phyloP scores from a whole-genome alignment of 306 rosid genomes.

The Lathyrus oleraceus region DNA sequence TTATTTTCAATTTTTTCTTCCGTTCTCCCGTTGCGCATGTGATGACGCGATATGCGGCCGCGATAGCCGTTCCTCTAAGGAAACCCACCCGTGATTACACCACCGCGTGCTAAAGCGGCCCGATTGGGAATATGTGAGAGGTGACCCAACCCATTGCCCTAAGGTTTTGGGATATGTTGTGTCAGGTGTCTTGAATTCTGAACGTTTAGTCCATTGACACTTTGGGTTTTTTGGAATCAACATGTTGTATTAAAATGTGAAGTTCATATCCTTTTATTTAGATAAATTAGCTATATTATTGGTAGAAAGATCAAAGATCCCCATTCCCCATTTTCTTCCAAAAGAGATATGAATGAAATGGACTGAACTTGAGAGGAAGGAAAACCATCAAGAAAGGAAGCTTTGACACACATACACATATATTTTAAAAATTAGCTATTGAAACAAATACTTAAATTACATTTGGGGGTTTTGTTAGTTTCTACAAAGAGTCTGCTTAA shows the following conservation, averaged over 20 bases:
- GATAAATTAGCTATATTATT: background rate
- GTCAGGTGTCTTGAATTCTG: no score
- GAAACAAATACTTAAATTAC: background rate
- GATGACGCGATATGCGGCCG: background rate
- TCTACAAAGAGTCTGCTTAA: background rate
- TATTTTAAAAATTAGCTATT: background rate
- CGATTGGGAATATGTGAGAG: no score
- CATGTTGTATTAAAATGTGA: no score
- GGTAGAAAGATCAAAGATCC: background rate
- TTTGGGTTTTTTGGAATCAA: no score
- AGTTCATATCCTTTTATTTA: no score
- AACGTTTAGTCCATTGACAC: no score
- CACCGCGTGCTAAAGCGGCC: background rate
- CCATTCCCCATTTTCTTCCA: no score
- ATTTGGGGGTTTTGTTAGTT: background rate
- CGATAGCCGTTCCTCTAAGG: background rate
- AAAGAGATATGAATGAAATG: no score
- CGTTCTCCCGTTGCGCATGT: background rate
- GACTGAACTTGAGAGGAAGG: background rate
- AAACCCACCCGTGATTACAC: background rate
- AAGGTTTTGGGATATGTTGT: no score
- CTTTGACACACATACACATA: background rate
- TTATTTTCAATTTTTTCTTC: background rate
- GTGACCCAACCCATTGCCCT: no score
- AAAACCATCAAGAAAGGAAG: conserved; percentile 1